Conservation (phyloP, 1,284 basidiomycete species). For the Ganoderma boninense region DNA sequence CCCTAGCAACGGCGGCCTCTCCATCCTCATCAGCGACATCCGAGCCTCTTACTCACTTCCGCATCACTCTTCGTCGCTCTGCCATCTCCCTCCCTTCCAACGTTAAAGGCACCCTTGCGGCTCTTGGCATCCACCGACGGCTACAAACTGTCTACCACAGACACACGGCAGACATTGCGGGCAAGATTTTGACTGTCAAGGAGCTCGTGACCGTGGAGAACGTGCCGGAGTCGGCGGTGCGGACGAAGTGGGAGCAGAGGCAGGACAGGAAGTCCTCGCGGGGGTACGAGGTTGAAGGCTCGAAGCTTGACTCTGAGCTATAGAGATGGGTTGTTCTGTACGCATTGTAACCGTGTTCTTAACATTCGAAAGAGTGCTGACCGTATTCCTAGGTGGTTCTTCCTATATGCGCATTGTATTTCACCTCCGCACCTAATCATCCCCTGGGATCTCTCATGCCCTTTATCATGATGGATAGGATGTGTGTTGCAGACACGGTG, state of each 20-base stretch:
- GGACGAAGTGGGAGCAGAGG: constrained; percentile 71
- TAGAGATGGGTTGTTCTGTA: constrained; percentile 16
- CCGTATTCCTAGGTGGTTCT: constrained; percentile 3
- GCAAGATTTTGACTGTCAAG: constrained; percentile 85
- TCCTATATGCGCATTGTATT: constrained; percentile 11
- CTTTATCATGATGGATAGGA: background rate
- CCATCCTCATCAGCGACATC: constrained; percentile 24
- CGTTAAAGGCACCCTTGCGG: constrained; percentile 76
- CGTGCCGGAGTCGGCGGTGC: constrained; percentile 69
- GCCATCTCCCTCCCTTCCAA: constrained; percentile 80
- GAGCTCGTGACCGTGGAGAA: constrained; percentile 90
- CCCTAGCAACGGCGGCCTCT: constrained; percentile 22
- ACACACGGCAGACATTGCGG: constrained; percentile 78
- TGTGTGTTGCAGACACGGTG: background rate
- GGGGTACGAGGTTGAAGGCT: constrained; percentile 67
- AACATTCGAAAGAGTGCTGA: background rate
- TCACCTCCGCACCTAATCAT: constrained; percentile 11
- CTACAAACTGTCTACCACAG: constrained; percentile 85
- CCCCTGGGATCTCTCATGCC: background rate
- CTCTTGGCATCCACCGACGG: constrained; percentile 82
- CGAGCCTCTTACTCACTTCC: constrained; percentile 73
- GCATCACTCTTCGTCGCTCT: constrained; percentile 85
- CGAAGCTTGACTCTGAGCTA: constrained; percentile 30
- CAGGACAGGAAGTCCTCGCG: constrained; percentile 67
- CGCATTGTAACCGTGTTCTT: background rate